Base-by-base conservation (phyloP, 2,329 filamentous ascomycete genomes). In the Fusarium heterosporum region DNA sequence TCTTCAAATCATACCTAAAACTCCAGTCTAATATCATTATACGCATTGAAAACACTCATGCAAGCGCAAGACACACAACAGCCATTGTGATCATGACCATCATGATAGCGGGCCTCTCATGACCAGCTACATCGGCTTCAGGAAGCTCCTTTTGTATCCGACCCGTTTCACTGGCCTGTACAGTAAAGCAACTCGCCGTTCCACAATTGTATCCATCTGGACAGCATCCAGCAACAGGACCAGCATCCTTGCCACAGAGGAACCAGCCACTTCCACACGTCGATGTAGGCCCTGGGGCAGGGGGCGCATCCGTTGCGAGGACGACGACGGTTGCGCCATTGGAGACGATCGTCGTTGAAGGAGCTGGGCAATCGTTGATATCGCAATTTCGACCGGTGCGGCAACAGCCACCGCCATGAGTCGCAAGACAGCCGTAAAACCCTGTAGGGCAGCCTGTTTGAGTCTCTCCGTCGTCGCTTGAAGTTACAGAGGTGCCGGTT, bases 351-450 rank as follows among this genome's bases (percentile, higher is more conserved):
- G 89, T 91, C 0, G 89, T 91, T 3, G 78, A 77, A 0, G 83
- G 80, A 0, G 87, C 78, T 0, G 92, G 91, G 72, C 95, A 98
- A 8, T 90, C 92, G 0, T 91, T 92, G 0, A 89, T 90, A 61
- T 90, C 87, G 79, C 95, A 98, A 79, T 97, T 87, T 19, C 94
- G 88, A 3, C 93, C 94, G 0, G 93, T 93, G 57, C 91, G 91
- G 79, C 95, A 98, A 81, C 95, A 98, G 3, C 86, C 86, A 19
- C 93, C 93, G 14, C 92, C 93, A 60, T 94, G 93, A 61, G 89
- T 89, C 3, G 95, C 95, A 4, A 90, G 87, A 78, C 95, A 98
- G 49, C 93, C 90, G 78, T 98, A 98, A 82, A 94, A 98, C 4
- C 94, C 94, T 0, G 90, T 94, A 1, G 95, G 95, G 72, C 95